Evolutionary conservation across 495 filamentous ascomycete genomes (phyloP).

Genomic region (Xylaria nigripes): DNA sequence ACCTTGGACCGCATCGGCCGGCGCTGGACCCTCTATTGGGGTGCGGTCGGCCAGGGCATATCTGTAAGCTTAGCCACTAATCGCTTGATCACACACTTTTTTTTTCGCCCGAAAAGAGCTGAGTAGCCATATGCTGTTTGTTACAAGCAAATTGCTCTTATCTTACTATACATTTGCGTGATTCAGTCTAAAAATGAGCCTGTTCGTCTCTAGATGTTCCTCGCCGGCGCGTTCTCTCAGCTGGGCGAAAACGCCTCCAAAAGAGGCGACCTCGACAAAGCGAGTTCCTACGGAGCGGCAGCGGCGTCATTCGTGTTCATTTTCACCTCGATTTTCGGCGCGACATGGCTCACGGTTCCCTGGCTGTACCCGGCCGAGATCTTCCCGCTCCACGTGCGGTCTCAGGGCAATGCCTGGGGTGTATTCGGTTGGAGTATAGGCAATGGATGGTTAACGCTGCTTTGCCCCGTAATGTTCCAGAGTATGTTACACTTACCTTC

Average conservation of each 20-base stretch:
- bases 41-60: constrained; percentile 54
- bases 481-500: constrained; percentile 14
- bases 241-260: constrained; percentile 31
- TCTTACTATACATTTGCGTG: too few relatives aligned
- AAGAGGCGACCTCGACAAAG: constrained; percentile 24
- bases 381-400: constrained; percentile 59
- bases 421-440: constrained; percentile 67
- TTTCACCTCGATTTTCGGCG: constrained; percentile 60
- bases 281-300: constrained; percentile 50
- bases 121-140: too few relatives aligned
- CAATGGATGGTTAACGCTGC: constrained; percentile 57
- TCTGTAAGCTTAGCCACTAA: constrained; percentile 37
- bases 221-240: constrained; percentile 39
- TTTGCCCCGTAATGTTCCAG: constrained; percentile 56
- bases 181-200: not conserved
- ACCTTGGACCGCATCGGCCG: constrained; percentile 62
- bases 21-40: constrained; percentile 62
- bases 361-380: constrained; percentile 69
- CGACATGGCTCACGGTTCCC: constrained; percentile 64
- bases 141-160: too few relatives aligned
- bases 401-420: constrained; percentile 66
- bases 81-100: not conserved
- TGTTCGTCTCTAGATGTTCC: constrained; percentile 26
- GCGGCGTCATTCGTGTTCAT: constrained; percentile 63
- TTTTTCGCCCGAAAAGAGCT: not conserved